Base-by-base conservation (phyloP, 805 yeast genomes). In the Yamadazyma takamatsuzukensis region DNA sequence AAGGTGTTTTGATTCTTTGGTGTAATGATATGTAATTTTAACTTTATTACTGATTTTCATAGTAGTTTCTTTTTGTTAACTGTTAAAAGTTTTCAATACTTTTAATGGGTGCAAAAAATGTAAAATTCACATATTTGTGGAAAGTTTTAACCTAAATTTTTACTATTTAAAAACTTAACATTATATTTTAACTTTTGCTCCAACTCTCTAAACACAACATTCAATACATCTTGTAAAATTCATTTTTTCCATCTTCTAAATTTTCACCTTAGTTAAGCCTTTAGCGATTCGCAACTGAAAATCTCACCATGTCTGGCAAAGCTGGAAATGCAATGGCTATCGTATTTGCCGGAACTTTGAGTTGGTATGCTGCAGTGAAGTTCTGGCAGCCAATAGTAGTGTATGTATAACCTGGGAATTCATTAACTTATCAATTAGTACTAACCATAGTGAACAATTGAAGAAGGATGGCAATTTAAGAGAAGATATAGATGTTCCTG, bases 351-450 rank as follows among this genome's bases (percentile, higher is more conserved):
- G 51, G 48, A 4, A 49, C 43, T 2, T 31, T 61, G 21, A 56
- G 68, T 34, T 64, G 68, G 67, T 65, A 65, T 36, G 53, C 67
- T 13, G 85, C 84, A 3, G 57, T 76, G 35, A 75, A 71, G 49
- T 83, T 83, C 57, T 83, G 85, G 64, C 80, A 80, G 45, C 94
- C 94, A 2, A 53, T 83, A 12, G 72, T 83, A 3, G 70, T 83
- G 79, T 74, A 64, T 48, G 80, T 72, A 30, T 16, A n/a, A 13
- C 10, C 15, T 6, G 15, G 12, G 11, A 18, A 4, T 12, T 10
- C n/a, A 28, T 34, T 13, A 30, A 45, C 46, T 31, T 30, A 36
- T 34, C 15, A 28, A 22, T 16, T n/a, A n/a, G 14, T 37, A 43
- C 45, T 21, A 21, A 23, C 25, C 23, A 11, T 35, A 74, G 80